Evolutionary conservation across 1,284 basidiomycete species (phyloP), one percentile per base, ranked within the genome.

Genomic region (Ustilago hordei): DNA sequence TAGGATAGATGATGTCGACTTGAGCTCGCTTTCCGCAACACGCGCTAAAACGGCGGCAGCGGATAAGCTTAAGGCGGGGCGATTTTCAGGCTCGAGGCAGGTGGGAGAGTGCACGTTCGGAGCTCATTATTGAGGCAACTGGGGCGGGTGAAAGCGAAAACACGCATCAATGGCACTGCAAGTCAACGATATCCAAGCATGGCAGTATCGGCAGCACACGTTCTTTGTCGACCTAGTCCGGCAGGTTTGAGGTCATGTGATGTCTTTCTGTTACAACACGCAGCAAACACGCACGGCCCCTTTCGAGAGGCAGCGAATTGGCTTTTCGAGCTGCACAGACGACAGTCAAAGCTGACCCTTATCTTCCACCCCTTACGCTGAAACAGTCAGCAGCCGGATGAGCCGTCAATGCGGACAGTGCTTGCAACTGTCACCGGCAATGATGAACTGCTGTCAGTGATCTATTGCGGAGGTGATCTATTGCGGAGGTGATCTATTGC

Each of bases 391-490:
- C 31, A 32, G 5, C 4, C 53, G n/a, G 19, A 38, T n/a, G 8
- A 31, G 31, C 52, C 17, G 12, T 53, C 34, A n/a, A 35, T 11
- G 11, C 19, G 32, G 19, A 35, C 52, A n/a, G 9, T 31, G 13
- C 12, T 17, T 35, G 9, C 31, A 53, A 17, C 13, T 13, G 19
- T 13, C 7, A 15, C 17, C 15, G 6, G 35, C 38, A 48, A 13
- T 31, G 32, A 15, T 50, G 54, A 47, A 38, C 38, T 39, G 52
- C 53, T 61, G 34, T 48, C 35, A 32, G 9, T 43, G 38, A 15
- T 28, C 36, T 28, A 55, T 60, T 72, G 69, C 69, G 69, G 69
- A 72, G 69, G 69, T 72, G 69, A 72, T 72, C 60, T 28, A 55
- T 60, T 72, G 69, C 69, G 64, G 69, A 67, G 69, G 69, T 72